These are phyloP conservation scores for Lepiota brunneoincarnata DNA, from an alignment of 768 basidiomycete species.

Conservation along the genomic window DNA sequence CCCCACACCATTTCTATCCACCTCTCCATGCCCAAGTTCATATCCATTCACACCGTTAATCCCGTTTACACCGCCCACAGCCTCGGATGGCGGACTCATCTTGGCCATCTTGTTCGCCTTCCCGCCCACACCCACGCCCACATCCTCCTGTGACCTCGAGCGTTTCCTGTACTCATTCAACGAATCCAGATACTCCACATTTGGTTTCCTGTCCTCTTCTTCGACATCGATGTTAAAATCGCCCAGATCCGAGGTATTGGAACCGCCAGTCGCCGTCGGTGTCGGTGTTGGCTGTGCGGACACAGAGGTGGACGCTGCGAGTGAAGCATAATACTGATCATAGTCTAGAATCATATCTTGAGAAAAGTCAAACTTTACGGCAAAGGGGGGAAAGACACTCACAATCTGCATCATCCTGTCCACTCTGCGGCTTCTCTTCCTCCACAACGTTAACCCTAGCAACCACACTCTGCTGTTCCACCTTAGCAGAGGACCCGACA, in stretches of 20 bases:
- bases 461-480: conserved; percentile 19
- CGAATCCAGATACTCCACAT: conserved; percentile 62
- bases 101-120: conserved; percentile 36
- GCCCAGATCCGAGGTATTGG: conserved; percentile 47
- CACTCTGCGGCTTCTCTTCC: conserved; percentile 42
- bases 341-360: conserved; percentile 46
- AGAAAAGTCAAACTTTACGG: not conserved
- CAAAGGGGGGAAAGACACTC: conserved; percentile 23
- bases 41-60: conserved; percentile 14
- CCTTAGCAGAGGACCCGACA: conserved; percentile 30
- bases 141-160: conserved; percentile 64
- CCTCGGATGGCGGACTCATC: conserved; percentile 15
- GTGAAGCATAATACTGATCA: conserved; percentile 79
- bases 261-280: conserved; percentile 41
- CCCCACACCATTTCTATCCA: conserved; percentile 8
- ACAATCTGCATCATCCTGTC: conserved; percentile 63
- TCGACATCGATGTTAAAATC: conserved; percentile 29
- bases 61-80: conserved; percentile 4
- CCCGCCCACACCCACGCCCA: conserved; percentile 29
- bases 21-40: conserved; percentile 13
- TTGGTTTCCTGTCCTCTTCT: conserved; percentile 69
- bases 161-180: conserved; percentile 74
- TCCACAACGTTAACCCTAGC: conserved; percentile 16
- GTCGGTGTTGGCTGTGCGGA: conserved; percentile 64
- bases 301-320: conserved; percentile 57